A percentile compares a stretch with the other conserved stretches of the same genome.
Evolutionary conservation across 1,284 basidiomycete species (phyloP).

Genomic region (Cryptococcus depauperatus): DNA sequence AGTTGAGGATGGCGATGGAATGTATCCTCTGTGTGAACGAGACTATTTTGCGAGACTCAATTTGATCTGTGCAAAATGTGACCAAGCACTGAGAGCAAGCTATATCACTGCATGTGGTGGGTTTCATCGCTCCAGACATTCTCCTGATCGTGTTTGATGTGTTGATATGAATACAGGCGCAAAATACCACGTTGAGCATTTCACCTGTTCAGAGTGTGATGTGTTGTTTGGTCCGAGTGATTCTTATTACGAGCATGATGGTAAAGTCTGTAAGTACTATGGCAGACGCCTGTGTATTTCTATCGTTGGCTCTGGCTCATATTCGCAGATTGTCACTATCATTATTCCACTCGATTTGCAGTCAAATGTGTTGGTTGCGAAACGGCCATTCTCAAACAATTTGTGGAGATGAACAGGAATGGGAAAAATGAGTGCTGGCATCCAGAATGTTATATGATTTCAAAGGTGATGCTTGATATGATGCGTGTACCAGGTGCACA

Average conservation of each 20-base stretch:
- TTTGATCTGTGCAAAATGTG: constrained; percentile 93
- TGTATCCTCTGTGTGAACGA: constrained; percentile 88
- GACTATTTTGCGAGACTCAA: constrained; percentile 96
- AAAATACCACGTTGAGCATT: constrained; percentile 99
- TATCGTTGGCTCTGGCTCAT: constrained; percentile 6
- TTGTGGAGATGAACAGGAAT: constrained; percentile 98
- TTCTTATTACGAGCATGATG: constrained; percentile 97
- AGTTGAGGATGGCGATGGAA: constrained; percentile 72
- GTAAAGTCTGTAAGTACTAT: constrained; percentile 70
- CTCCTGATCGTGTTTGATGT: neutral
- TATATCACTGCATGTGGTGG: constrained; percentile 98
- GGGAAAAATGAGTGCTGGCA: constrained; percentile 99
- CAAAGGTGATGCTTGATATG: constrained; percentile 73
- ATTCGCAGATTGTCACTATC: constrained; percentile 70
- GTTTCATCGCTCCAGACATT: too few species aligned
- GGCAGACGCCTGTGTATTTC: neutral
- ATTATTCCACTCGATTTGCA: constrained; percentile 96
- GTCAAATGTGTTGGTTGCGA: constrained; percentile 97
- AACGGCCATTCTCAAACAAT: constrained; percentile 98
- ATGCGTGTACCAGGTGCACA: too few species aligned
- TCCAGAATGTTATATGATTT: constrained; percentile 99
- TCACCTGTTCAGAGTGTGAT: constrained; percentile 94
- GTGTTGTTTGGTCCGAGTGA: constrained; percentile 96
- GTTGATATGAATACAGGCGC: constrained; percentile 55
- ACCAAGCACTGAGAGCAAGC: constrained; percentile 85